These are phyloP conservation scores for Colletotrichum spaethianum DNA, from an alignment of 2,329 filamentous ascomycete genomes.

Conservation along the genomic window DNA sequence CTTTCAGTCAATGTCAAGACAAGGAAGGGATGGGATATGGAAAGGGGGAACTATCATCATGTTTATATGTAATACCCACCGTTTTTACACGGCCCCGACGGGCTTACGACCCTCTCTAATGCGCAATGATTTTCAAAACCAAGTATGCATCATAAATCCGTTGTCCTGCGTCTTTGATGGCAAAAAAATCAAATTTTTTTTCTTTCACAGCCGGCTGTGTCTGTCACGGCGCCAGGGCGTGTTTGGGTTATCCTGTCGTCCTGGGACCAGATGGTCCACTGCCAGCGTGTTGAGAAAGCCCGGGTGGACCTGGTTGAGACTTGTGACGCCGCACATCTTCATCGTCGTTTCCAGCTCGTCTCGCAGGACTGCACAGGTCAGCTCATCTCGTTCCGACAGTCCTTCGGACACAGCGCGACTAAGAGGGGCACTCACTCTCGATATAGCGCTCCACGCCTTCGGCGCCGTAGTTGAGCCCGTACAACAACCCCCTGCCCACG, in stretches of 20 bases:
- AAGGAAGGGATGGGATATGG: not conserved
- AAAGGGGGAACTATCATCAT: constrained; percentile 13
- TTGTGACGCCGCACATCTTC: constrained; percentile 75
- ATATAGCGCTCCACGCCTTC: constrained; percentile 69
- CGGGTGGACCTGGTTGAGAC: constrained; percentile 72
- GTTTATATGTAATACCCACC: constrained; percentile 24
- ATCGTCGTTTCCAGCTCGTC: constrained; percentile 78
- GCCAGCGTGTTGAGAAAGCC: constrained; percentile 71
- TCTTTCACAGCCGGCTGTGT: constrained; percentile 48
- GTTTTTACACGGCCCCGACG: constrained; percentile 9
- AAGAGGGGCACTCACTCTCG: constrained; percentile 60
- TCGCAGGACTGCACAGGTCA: constrained; percentile 56
- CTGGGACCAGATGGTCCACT: constrained; percentile 62
- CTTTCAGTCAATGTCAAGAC: not conserved
- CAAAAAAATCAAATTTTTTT: no score
- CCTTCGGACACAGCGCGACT: not conserved
- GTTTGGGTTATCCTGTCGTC: constrained; percentile 60
- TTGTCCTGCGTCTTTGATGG: not conserved
- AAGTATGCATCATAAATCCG: not conserved
- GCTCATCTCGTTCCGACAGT: not conserved
- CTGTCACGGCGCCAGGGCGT: constrained; percentile 54
- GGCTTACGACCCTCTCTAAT: constrained; percentile 13
- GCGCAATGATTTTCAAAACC: not conserved
- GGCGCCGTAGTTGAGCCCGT: constrained; percentile 72
- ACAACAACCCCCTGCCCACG: constrained; percentile 73